Conservation (phyloP, 2,329 filamentous ascomycete species). For the Calycina herbarum region DNA sequence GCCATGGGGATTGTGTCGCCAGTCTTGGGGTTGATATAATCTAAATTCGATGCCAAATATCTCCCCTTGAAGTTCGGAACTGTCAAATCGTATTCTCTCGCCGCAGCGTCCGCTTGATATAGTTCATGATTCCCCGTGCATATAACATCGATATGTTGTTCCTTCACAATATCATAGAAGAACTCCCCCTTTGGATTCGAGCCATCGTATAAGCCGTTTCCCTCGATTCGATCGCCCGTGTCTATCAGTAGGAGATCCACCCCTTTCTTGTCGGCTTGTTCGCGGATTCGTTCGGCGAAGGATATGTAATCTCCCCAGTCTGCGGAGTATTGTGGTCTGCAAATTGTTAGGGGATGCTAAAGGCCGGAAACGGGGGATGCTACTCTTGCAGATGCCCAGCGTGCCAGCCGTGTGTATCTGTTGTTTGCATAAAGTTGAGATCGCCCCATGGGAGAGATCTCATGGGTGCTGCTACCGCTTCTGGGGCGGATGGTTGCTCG, state of each 20-base stretch:
- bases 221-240: slow-evolving; percentile 90
- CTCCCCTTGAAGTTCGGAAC: slow-evolving; percentile 78
- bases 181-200: slow-evolving; percentile 86
- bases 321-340: slow-evolving; percentile 82
- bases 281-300: slow-evolving; percentile 79
- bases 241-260: slow-evolving; percentile 90
- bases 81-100: slow-evolving; percentile 75
- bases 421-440: slow-evolving; percentile 95
- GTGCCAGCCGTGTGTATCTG: slow-evolving; percentile 95
- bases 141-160: slow-evolving; percentile 81
- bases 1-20: slow-evolving; percentile 74
- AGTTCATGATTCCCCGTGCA: slow-evolving; percentile 94
- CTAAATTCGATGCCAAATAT: slow-evolving; percentile 90
- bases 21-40: slow-evolving; percentile 75
- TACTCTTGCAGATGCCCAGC: slow-evolving; percentile 90
- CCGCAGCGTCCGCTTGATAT: slow-evolving; percentile 76
- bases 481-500: slow-evolving; percentile 77
- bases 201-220: slow-evolving; percentile 91
- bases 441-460: slow-evolving; percentile 88
- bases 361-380: slow-evolving; percentile 29
- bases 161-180: slow-evolving; percentile 80
- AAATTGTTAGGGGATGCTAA: slow-evolving; percentile 18
- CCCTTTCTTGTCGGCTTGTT: slow-evolving; percentile 74
- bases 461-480: slow-evolving; percentile 76
- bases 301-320: slow-evolving; percentile 99